Evolutionary conservation across 2,329 filamentous ascomycete genomes (phyloP).

Genomic region (Nannizziopsis arthrosporioides): DNA sequence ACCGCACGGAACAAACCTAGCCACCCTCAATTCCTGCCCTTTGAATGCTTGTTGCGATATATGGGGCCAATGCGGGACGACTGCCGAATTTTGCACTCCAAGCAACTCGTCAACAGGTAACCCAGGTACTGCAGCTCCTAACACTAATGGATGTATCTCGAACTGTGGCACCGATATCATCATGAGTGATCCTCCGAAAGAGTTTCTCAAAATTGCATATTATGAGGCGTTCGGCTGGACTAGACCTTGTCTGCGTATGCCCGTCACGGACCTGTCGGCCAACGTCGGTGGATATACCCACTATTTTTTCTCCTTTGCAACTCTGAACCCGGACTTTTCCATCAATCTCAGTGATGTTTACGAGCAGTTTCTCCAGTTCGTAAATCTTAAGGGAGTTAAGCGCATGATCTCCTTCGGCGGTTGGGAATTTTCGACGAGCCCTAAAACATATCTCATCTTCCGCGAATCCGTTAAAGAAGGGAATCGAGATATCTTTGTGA

Average conservation of each 20-base stretch:
- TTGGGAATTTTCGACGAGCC: slow-evolving; percentile 32
- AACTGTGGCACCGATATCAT: slow-evolving; percentile 11
- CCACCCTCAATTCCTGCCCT: slow-evolving; percentile 36
- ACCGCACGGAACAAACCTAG: slow-evolving; percentile 19
- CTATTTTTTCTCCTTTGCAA: slow-evolving; percentile 28
- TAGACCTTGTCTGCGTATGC: slow-evolving; percentile 24
- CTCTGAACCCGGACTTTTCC: slow-evolving; percentile 24
- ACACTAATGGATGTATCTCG: slow-evolving; percentile 28
- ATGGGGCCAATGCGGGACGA: slow-evolving; percentile 32
- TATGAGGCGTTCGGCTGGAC: slow-evolving; percentile 24
- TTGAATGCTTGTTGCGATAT: slow-evolving; percentile 35
- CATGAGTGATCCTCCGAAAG: slow-evolving; percentile 16
- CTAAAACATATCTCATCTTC: slow-evolving; percentile 29
- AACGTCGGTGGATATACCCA: slow-evolving; percentile 17
- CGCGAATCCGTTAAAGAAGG: slow-evolving; percentile 24
- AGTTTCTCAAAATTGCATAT: slow-evolving; percentile 20
- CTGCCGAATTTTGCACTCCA: slow-evolving; percentile 34
- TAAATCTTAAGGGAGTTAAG: slow-evolving; percentile 18
- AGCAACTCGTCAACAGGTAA: slow-evolving; percentile 18
- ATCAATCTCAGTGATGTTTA: slow-evolving; percentile 18
- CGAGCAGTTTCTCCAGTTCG: slow-evolving; percentile 7
- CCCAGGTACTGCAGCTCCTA: slow-evolving; percentile 28
- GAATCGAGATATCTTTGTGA: slow-evolving; percentile 30
- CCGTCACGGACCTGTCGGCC: slow-evolving; percentile 15
- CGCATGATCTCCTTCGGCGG: slow-evolving; percentile 35